Evolutionary conservation across 306 rosid species (phyloP).

Genomic region (Datisca glomerata): DNA sequence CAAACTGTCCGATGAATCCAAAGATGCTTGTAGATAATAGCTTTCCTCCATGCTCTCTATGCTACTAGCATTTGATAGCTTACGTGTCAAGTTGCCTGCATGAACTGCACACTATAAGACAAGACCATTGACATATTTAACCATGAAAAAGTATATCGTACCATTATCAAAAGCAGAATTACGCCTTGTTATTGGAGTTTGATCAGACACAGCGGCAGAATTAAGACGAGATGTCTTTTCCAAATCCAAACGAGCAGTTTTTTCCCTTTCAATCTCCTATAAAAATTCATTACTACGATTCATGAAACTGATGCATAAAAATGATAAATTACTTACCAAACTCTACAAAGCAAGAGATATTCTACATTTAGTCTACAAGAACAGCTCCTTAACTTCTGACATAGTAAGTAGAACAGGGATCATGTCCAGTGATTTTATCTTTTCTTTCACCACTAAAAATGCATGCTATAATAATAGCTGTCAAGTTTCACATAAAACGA

Average conservation of each 20-base stretch:
- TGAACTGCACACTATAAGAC: slow-evolving; percentile 6
- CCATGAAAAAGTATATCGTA: slow-evolving; percentile 19
- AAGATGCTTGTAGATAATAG: slow-evolving; percentile 90
- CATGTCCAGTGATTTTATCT: too few relatives aligned
- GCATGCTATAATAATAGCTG: too few relatives aligned
- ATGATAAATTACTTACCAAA: background rate
- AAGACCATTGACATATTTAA: slow-evolving; percentile 13
- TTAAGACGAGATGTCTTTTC: slow-evolving; percentile 52
- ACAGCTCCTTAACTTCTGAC: too few relatives aligned
- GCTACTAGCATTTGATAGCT: slow-evolving; percentile 81
- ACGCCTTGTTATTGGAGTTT: slow-evolving; percentile 34
- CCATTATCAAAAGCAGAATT: slow-evolving; percentile 77
- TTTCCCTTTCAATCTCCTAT: slow-evolving; percentile 94
- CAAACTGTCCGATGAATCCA: slow-evolving; percentile 65
- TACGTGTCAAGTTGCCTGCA: slow-evolving; percentile 69
- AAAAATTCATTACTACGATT: slow-evolving; percentile 18
- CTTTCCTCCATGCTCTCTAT: slow-evolving; percentile 95
- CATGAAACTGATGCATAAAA: slow-evolving; percentile 13
- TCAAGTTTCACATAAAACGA: too few relatives aligned
- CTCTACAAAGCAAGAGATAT: background rate
- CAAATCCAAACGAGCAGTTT: slow-evolving; percentile 76
- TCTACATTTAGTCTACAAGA: too few relatives aligned
- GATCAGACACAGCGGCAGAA: slow-evolving; percentile 45
- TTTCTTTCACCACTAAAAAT: too few relatives aligned
- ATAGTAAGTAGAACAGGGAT: too few relatives aligned